A percentile compares a stretch with the other conserved stretches of the same genome.
Conservation (phyloP, 2,329 filamentous ascomycete genomes). For the Fusarium sulawesiense region DNA sequence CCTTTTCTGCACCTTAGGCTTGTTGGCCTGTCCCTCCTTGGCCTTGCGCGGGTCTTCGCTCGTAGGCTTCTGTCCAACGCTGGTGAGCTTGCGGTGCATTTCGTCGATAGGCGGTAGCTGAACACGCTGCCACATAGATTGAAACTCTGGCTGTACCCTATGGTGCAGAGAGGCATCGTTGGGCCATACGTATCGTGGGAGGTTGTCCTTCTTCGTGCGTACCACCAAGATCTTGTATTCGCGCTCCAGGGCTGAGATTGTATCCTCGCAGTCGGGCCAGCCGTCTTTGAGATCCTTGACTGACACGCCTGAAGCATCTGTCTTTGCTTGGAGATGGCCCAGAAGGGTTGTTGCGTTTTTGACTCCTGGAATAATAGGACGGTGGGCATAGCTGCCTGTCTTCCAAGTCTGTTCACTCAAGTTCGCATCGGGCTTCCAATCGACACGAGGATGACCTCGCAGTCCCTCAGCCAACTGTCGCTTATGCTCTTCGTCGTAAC, state of each 20-base stretch:
- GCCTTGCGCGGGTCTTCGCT: slow-evolving; percentile 77
- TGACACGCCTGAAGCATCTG: slow-evolving; percentile 80
- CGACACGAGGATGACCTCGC: slow-evolving; percentile 70
- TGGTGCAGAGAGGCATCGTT: slow-evolving; percentile 84
- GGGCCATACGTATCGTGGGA: slow-evolving; percentile 86
- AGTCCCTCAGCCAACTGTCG: slow-evolving; percentile 75
- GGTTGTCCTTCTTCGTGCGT: slow-evolving; percentile 91
- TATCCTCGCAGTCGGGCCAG: slow-evolving; percentile 85
- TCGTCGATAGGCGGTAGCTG: slow-evolving; percentile 80
- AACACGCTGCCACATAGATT: slow-evolving; percentile 83
- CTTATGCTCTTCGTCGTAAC: slow-evolving; percentile 70
- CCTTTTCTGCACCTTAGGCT: slow-evolving; percentile 80
- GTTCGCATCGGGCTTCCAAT: slow-evolving; percentile 66
- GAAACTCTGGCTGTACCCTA: slow-evolving; percentile 83
- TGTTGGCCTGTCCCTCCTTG: slow-evolving; percentile 57
- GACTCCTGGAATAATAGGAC: slow-evolving; percentile 83
- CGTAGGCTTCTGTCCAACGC: slow-evolving; percentile 84
- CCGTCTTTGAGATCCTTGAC: slow-evolving; percentile 96
- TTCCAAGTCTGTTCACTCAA: slow-evolving; percentile 75
- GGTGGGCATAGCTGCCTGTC: slow-evolving; percentile 82
- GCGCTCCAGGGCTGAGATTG: slow-evolving; percentile 80
- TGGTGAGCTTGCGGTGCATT: slow-evolving; percentile 79
- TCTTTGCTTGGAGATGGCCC: slow-evolving; percentile 82
- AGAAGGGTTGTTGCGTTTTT: slow-evolving; percentile 81
- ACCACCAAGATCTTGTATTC: slow-evolving; percentile 86